Percentiles rank a stretch among this genome's conserved stretches.
Evolutionary conservation across 148 eudicot species (phyloP).

Genomic region (Mesembryanthemum crystallinum): DNA sequence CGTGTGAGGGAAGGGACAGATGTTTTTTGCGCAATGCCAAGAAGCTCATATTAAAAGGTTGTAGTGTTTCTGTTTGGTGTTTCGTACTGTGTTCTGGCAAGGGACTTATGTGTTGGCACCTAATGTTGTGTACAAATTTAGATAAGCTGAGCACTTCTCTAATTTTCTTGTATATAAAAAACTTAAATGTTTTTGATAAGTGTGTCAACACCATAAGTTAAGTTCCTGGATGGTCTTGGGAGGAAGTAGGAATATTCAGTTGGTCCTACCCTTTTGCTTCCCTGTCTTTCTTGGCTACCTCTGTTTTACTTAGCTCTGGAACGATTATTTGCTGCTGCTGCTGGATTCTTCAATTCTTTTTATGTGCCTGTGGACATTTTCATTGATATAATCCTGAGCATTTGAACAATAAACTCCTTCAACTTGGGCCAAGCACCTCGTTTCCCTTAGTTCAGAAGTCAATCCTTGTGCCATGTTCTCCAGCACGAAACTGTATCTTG

Average conservation of each 20-base stretch:
- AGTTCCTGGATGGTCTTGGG: not conserved
- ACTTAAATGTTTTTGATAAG: not conserved
- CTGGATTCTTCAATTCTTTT: too few species aligned
- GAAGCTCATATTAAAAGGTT: not conserved
- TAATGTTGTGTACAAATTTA: not conserved
- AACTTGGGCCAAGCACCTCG: not conserved
- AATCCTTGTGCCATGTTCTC: not conserved
- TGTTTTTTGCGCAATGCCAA: not conserved
- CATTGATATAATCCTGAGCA: not conserved
- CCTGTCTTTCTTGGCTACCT: not conserved
- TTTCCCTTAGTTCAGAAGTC: not conserved
- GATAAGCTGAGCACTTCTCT: not conserved
- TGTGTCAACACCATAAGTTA: constrained; percentile 4
- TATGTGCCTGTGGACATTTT: not conserved
- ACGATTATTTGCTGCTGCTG: too few species aligned
- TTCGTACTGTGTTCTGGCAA: not conserved
- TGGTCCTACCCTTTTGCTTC: constrained; percentile 10
- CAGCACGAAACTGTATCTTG: not conserved
- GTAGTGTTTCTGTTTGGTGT: not conserved
- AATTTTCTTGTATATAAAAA: not conserved
- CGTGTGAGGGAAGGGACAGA: not conserved
- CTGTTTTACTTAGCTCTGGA: not conserved
- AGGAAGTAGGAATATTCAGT: not conserved
- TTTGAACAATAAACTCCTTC: not conserved
- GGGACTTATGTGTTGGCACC: not conserved